Percentiles rank a stretch among this genome's conserved stretches.
Evolutionary conservation across 371 early-diverging fungal species (phyloP).

Genomic region (Actinomortierella wolfii): DNA sequence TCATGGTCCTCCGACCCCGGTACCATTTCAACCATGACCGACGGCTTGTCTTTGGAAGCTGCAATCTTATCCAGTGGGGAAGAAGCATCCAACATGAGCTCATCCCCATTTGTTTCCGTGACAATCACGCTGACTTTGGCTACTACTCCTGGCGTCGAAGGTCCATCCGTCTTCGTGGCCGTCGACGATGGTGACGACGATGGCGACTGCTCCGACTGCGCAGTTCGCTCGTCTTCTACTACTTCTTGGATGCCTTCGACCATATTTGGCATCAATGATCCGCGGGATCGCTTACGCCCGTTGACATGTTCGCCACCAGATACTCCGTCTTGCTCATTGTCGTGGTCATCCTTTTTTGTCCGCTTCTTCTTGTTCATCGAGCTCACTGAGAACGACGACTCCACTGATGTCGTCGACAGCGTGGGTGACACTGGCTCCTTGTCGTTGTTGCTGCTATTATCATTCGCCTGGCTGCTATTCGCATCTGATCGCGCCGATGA

Average conservation of each 20-base stretch:
- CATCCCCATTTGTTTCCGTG: not conserved
- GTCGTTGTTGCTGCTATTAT: constrained; percentile 10
- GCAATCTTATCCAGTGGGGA: constrained; percentile 4
- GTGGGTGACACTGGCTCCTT: constrained; percentile 10
- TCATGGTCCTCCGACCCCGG: constrained; percentile 6
- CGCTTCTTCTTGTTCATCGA: constrained; percentile 6
- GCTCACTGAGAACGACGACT: not conserved
- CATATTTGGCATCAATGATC: constrained; percentile 1
- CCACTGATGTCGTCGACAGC: constrained; percentile 12
- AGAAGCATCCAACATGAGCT: not conserved
- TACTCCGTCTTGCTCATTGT: not conserved
- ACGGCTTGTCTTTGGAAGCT: not conserved
- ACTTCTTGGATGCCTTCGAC: not conserved
- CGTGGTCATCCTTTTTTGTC: not conserved
- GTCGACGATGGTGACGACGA: too few species aligned
- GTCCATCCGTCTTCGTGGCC: not conserved
- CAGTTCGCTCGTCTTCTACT: not conserved
- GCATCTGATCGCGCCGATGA: constrained; percentile 11
- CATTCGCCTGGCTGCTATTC: constrained; percentile 2
- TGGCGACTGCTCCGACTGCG: too few species aligned
- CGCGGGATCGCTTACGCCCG: not conserved
- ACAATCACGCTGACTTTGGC: not conserved
- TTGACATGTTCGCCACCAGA: too few species aligned
- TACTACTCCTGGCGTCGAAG: not conserved
- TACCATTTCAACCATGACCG: not conserved